A percentile compares a stretch with the other conserved stretches of the same genome.
These are phyloP conservation scores for Trametes hirsuta DNA, from an alignment of 1,284 basidiomycete species.

Conservation along the genomic window DNA sequence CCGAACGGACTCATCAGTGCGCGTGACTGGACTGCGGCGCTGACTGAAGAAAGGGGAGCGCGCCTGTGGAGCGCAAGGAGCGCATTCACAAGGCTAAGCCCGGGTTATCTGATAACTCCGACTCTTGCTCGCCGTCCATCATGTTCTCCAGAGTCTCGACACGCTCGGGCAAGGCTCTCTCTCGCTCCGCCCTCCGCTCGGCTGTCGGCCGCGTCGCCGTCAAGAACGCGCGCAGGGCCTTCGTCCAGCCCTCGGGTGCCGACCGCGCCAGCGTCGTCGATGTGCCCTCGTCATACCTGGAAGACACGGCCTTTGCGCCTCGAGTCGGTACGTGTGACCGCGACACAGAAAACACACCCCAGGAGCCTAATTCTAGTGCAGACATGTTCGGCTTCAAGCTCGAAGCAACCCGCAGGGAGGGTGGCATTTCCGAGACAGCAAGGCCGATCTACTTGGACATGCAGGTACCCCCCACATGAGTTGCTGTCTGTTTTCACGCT, in stretches of 20 bases:
- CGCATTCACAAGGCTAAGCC: not conserved
- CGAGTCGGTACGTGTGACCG: slow-evolving; percentile 54
- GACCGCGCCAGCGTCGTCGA: slow-evolving; percentile 82
- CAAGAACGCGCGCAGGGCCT: slow-evolving; percentile 42
- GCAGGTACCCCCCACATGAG: slow-evolving; percentile 60
- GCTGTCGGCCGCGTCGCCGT: slow-evolving; percentile 19
- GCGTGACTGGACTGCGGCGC: slow-evolving; percentile 12
- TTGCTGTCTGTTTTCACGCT: not conserved
- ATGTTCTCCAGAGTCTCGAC: slow-evolving; percentile 62
- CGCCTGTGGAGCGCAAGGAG: not conserved
- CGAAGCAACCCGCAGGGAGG: slow-evolving; percentile 69
- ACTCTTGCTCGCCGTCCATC: slow-evolving; percentile 32
- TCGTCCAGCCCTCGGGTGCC: slow-evolving; percentile 78
- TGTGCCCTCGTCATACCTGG: slow-evolving; percentile 71
- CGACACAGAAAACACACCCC: not conserved
- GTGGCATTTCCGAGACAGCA: slow-evolving; percentile 61
- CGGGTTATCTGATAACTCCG: slow-evolving; percentile 37
- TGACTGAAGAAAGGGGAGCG: slow-evolving; percentile 4
- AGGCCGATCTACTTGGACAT: slow-evolving; percentile 95
- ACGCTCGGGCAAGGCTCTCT: slow-evolving; percentile 48
- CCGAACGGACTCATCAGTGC: slow-evolving; percentile 10
- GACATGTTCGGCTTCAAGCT: slow-evolving; percentile 93
- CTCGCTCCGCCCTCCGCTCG: slow-evolving; percentile 31
- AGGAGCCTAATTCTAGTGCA: slow-evolving; percentile 31
- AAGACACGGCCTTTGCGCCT: slow-evolving; percentile 73